Percentiles rank a stretch among this genome's conserved stretches.
These are phyloP conservation scores for Aspergillus funiculosus DNA, from an alignment of 495 filamentous ascomycete species.

Conservation along the genomic window DNA sequence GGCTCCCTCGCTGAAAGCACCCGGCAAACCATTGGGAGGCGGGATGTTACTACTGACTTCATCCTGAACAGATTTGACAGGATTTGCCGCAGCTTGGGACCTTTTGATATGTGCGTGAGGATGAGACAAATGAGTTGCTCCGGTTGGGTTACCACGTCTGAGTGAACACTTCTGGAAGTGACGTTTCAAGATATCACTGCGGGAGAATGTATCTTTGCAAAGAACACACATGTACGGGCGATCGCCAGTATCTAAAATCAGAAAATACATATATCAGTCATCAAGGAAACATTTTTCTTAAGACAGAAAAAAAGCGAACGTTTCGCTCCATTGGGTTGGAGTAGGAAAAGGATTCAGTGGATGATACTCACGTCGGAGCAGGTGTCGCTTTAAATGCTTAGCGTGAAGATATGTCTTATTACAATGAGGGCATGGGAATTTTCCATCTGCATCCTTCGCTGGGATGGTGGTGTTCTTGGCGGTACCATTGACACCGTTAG, in stretches of 20 bases:
- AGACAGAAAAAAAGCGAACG: too few relatives aligned
- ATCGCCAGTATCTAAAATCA: conserved; percentile 75
- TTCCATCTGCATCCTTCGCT: conserved; percentile 89
- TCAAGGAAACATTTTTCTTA: too few relatives aligned
- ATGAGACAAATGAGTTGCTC: conserved; percentile 85
- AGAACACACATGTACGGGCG: conserved; percentile 95
- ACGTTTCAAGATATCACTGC: conserved; percentile 95
- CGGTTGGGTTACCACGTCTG: conserved; percentile 87
- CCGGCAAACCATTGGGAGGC: conserved; percentile 40
- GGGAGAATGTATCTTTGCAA: conserved; percentile 96
- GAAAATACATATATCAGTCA: conserved; percentile 7
- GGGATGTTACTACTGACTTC: conserved; percentile 45
- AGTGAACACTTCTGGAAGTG: conserved; percentile 99
- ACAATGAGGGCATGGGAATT: conserved; percentile 95
- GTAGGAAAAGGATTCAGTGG: background rate
- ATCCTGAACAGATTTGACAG: conserved; percentile 46
- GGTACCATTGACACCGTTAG: conserved; percentile 50
- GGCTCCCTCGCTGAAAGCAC: conserved; percentile 41
- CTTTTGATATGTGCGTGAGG: conserved; percentile 84
- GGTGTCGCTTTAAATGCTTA: conserved; percentile 94
- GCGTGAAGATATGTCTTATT: conserved; percentile 96
- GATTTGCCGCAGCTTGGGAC: conserved; percentile 54
- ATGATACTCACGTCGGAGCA: conserved; percentile 78
- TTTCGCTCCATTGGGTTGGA: too few relatives aligned
- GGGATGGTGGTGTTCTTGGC: conserved; percentile 76